A percentile compares a stretch with the other conserved stretches of the same genome.
phyloP scores from a whole-genome alignment of 441 rosid species.

The Erysimum pusillum region DNA sequence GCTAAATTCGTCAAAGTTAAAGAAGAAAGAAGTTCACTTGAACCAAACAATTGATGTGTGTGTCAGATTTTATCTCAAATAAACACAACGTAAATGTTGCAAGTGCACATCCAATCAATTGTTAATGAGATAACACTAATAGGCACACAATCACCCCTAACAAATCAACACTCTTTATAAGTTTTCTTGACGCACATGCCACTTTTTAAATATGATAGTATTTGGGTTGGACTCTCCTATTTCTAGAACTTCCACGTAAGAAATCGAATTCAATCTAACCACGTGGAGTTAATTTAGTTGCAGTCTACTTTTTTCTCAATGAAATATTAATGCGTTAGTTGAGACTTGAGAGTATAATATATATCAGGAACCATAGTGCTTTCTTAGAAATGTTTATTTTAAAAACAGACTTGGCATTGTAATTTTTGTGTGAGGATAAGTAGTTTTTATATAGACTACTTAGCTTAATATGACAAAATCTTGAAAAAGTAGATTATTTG shows the following conservation, averaged over 20 bases:
- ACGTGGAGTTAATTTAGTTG: not conserved
- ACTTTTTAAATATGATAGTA: no score
- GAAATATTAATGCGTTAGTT: conserved; percentile 13
- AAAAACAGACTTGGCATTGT: not conserved
- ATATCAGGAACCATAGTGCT: not conserved
- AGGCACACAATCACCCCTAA: no score
- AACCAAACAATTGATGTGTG: not conserved
- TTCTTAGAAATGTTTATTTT: not conserved
- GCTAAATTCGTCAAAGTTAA: not conserved
- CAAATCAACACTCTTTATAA: no score
- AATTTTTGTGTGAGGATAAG: not conserved
- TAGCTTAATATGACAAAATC: not conserved
- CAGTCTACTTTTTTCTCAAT: not conserved
- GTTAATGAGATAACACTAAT: no score
- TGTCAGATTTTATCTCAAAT: no score
- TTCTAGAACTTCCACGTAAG: not conserved
- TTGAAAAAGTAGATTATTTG: not conserved
- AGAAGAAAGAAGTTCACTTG: not conserved
- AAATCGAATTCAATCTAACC: conserved; percentile 9
- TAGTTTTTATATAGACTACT: not conserved
- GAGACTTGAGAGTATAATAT: not conserved
- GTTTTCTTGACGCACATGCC: no score
- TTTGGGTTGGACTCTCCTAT: no score
- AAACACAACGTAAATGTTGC: no score
- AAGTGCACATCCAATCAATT: no score